Evolutionary conservation across 1,284 basidiomycete genomes (phyloP).

Genomic region (Crucibulum cyathiforme): DNA sequence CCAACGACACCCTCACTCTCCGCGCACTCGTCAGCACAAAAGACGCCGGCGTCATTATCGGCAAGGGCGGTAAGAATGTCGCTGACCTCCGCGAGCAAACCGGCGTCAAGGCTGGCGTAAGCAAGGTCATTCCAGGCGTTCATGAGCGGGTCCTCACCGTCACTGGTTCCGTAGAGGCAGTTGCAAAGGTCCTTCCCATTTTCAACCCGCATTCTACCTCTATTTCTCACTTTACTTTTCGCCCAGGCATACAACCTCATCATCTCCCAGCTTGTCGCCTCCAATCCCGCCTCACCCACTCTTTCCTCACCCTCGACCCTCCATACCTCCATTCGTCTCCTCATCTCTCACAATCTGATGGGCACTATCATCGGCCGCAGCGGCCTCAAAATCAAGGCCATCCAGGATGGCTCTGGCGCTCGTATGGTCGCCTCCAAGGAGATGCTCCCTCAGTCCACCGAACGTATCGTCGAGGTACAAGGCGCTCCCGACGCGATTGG

Average conservation of each 20-base stretch:
- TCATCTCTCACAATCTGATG: constrained; percentile 99
- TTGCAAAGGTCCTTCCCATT: constrained; percentile 73
- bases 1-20: constrained; percentile 80
- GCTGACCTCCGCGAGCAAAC: constrained; percentile 95
- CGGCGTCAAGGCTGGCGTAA: constrained; percentile 97
- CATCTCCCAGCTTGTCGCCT: constrained; percentile 87
- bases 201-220: constrained; percentile 6
- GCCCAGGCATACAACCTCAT: constrained; percentile 92
- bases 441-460: constrained; percentile 98
- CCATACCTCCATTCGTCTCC: constrained; percentile 91
- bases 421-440: constrained; percentile 98
- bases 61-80: constrained; percentile 96
- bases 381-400: constrained; percentile 99
- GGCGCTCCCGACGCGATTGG: constrained; percentile 91
- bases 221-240: constrained; percentile 6
- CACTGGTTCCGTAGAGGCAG: constrained; percentile 88
- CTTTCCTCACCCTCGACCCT: constrained; percentile 69
- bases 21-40: constrained; percentile 95
- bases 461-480: constrained; percentile 97
- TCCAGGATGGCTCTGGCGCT: constrained; percentile 96
- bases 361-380: constrained; percentile 98
- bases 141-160: constrained; percentile 97
- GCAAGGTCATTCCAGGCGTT: constrained; percentile 96
- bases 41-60: constrained; percentile 97
- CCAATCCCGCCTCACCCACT: constrained; percentile 72